Evolutionary conservation across 768 basidiomycete species (phyloP), one percentile per base, ranked within the genome.

Genomic region (Chalciporus sphaerocephalus): DNA sequence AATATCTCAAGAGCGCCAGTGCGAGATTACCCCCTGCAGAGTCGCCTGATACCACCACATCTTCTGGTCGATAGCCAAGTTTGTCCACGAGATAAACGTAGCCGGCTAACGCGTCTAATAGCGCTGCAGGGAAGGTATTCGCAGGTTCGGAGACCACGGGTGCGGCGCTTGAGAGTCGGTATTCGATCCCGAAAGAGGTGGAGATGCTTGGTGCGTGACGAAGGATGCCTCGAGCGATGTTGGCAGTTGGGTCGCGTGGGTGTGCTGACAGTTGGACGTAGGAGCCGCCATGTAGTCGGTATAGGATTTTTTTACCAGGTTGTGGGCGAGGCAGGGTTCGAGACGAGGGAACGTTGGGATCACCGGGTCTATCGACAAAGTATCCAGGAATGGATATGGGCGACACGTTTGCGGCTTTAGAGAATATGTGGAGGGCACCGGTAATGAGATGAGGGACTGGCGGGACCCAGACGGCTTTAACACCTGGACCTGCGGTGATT

Each of bases 21-120:
- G 71, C 74, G 22, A 81, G 63, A 49, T 76, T 71, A 1, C 71
- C 80, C 0, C 81, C 81, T 0, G 81, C 76, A 1, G 77, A 79
- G 38, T 81, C 79, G 6, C 80, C 80, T 5, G 57, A 53, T 6
- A 81, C 42, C 46, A 78, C 64, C 45, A 82, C 71, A 42, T 76
- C 62, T 17, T 45, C 18, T 1, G 78, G 68, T 4, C 50, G 40
- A 55, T 79, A 74, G 0, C 70, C 69, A 23, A 75, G 55, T 12
- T 48, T 55, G 12, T 72, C 53, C 22, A 76, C 59, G 20, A 83
- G 73, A 64, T 81, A 76, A 10, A 64, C 38, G 48, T 78, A 81
- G 3, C 73, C 77, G 0, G 76, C 70, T 9, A 80, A 37, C 2
- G 67, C 74, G 53, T 82, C 81, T 15, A 81, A 46, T 2, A 83